These are phyloP conservation scores for Meira nashicola DNA, from an alignment of 1,284 basidiomycete genomes.

Conservation along the genomic window DNA sequence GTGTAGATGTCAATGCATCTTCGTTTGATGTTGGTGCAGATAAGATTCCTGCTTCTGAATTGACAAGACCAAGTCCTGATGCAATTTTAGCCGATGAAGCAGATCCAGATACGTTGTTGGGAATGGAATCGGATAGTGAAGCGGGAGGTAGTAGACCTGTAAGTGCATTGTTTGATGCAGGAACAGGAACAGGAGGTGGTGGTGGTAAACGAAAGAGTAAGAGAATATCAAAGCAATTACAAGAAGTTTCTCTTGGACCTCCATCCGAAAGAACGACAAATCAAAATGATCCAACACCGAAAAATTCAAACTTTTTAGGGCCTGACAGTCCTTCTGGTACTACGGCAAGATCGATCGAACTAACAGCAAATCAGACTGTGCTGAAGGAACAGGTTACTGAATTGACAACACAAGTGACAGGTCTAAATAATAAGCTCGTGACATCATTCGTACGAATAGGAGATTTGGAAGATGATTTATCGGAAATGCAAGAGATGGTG, in stretches of 20 bases:
- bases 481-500: constrained; percentile 68
- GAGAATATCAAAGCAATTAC: neutral
- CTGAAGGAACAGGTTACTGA: constrained; percentile 67
- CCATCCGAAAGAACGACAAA: neutral
- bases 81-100: constrained; percentile 43
- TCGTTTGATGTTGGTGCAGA: constrained; percentile 8
- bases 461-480: constrained; percentile 84
- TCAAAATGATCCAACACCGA: neutral
- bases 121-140: constrained; percentile 31
- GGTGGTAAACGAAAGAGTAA: neutral
- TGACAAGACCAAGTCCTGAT: constrained; percentile 34
- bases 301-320: neutral
- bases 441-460: constrained; percentile 84
- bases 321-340: too few relatives aligned
- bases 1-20: too few relatives aligned
- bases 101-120: constrained; percentile 33
- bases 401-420: constrained; percentile 78
- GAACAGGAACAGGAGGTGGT: too few relatives aligned
- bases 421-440: constrained; percentile 88
- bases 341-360: neutral
- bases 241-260: neutral
- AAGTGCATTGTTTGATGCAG: neutral
- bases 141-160: constrained; percentile 9
- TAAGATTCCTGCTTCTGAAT: constrained; percentile 18
- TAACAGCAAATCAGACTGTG: neutral